These are phyloP conservation scores for Lolium perenne DNA, from an alignment of 176 grass and related monocot genomes.

Conservation along the genomic window DNA sequence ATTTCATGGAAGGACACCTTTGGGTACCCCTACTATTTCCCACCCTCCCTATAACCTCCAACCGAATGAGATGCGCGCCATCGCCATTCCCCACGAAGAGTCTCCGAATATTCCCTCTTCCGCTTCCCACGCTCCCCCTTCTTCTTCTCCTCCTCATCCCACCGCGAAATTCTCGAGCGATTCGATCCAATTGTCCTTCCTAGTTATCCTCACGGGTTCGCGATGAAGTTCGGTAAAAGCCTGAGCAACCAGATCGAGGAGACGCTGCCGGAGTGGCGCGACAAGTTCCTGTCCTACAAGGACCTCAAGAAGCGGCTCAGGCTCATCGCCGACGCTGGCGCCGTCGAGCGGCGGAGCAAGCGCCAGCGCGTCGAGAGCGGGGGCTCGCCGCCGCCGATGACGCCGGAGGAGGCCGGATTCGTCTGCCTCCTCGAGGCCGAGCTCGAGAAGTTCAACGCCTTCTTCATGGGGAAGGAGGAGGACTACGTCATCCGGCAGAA, in stretches of 20 bases:
- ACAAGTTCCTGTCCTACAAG: conserved; percentile 98
- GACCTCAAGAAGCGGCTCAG: conserved; percentile 93
- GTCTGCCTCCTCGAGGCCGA: conserved; percentile 79
- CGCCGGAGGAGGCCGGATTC: conserved; percentile 76
- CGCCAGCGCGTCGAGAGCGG: neutral
- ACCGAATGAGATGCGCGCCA: neutral
- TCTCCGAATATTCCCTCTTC: neutral
- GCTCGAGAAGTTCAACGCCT: conserved; percentile 90
- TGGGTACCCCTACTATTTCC: neutral
- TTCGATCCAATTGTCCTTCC: neutral
- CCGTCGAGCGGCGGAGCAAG: neutral
- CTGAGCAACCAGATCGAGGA: conserved; percentile 94
- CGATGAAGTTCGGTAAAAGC: conserved; percentile 97
- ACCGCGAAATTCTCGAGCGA: neutral
- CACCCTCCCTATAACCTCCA: neutral
- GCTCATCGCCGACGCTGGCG: conserved; percentile 51
- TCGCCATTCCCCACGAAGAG: neutral
- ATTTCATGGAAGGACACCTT: neutral
- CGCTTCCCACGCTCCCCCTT: neutral
- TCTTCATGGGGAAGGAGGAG: conserved; percentile 97
- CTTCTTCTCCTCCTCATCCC: neutral
- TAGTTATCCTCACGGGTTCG: neutral
- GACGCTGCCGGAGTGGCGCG: conserved; percentile 95
- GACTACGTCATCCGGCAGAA: conserved; percentile 96
- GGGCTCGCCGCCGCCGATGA: conserved; percentile 42